Percentiles rank a stretch among this genome's conserved stretches.
Evolutionary conservation across 2,329 filamentous ascomycete genomes (phyloP).

Genomic region (Helotiales sp.): DNA sequence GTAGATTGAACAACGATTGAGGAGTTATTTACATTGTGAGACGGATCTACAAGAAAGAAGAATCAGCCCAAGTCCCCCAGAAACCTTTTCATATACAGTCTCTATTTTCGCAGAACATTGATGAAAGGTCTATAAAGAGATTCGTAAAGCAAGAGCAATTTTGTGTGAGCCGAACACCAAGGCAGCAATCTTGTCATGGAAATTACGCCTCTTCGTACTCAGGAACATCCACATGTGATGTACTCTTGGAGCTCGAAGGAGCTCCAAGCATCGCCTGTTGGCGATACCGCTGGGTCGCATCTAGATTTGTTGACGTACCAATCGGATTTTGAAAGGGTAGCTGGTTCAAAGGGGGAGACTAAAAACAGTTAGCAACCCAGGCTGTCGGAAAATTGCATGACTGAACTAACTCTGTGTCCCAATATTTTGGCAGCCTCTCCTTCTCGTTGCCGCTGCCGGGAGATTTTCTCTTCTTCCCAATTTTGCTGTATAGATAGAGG

Average conservation of each 20-base stretch:
- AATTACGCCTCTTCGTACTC: not conserved
- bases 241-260: not conserved
- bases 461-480: conserved; percentile 28
- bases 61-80: conserved; percentile 33
- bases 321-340: not conserved
- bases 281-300: not conserved
- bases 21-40: conserved; percentile 28
- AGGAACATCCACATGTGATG: not conserved
- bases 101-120: not conserved
- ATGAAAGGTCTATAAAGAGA: not conserved
- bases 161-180: no score
- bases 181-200: not conserved
- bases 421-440: conserved; percentile 30
- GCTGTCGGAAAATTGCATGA: not conserved
- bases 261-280: not conserved
- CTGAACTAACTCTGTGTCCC: conserved; percentile 21
- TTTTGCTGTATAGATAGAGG: conserved; percentile 14
- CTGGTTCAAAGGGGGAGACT: not conserved
- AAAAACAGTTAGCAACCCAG: not conserved
- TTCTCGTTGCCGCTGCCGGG: conserved; percentile 25
- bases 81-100: not conserved
- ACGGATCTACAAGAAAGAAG: conserved; percentile 33
- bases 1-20: conserved; percentile 26
- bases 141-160: not conserved
- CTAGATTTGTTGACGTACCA: not conserved